Base-by-base conservation (phyloP, 2,329 filamentous ascomycete genomes). In the Fusarium newnesense region DNA sequence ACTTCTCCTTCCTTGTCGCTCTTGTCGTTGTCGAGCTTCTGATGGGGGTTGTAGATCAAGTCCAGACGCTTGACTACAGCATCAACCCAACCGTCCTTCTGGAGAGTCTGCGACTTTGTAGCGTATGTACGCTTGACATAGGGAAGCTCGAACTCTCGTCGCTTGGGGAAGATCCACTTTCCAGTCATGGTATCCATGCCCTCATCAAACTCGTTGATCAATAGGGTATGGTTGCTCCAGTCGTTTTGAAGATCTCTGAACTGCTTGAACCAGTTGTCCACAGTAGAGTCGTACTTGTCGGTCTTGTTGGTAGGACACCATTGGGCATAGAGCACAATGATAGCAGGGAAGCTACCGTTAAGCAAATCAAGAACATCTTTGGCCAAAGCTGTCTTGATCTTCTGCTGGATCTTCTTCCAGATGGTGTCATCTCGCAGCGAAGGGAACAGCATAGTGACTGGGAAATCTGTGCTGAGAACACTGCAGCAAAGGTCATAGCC, bases 401-500 rank as follows among this genome's bases (percentile, higher is more conserved):
- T 77, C 52, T 80, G 77, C 11, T 84, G 76, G 0, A 80, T 60
- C 12, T 70, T 62, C n/a, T 74, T 40, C 64, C 68, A 74, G 2
- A 65, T 10, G 2, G 21, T 56, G 9, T 63, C 79, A 7, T 82
- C 79, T 37, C 77, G 80, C 2, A 83, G 69, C 15, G 81, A 80
- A 16, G 81, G 79, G 32, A 83, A 80, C 12, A 83, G 76, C 60
- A 81, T 79, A 8, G 78, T 74, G n/a, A 84, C 72, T 2, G 79
- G 77, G 24, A 83, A 82, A 30, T 81, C 79, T 4, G 80, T 83
- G 63, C 84, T 86, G 37, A 87, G 79, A 7, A 87, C 84, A 72
- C 81, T 86, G 70, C 87, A 77, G 64, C 83, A 85, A 18, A 86
- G 77, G 70, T 87, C 85, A 59, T 84, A 87, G 74, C 85, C 85